phyloP scores from a whole-genome alignment of 495 filamentous ascomycete genomes.

The Penicillium robsamsonii region DNA sequence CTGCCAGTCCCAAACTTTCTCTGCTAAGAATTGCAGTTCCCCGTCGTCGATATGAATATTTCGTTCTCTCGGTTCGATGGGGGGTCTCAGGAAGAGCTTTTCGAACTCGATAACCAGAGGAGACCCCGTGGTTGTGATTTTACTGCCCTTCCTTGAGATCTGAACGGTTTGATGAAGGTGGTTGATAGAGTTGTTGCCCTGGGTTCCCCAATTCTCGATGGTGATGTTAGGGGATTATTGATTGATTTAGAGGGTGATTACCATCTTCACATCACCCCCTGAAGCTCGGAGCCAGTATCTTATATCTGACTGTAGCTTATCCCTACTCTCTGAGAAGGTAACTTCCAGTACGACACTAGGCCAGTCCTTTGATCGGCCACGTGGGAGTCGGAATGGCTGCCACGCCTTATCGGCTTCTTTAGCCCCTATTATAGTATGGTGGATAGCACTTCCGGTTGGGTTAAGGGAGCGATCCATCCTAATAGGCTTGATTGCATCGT shows the following conservation, averaged over 20 bases:
- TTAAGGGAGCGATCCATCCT: background rate
- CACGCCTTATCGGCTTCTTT: background rate
- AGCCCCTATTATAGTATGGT: background rate
- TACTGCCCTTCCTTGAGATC: background rate
- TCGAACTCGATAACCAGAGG: conserved; percentile 2
- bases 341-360: conserved; percentile 1
- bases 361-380: background rate
- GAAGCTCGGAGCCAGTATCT: background rate
- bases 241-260: background rate
- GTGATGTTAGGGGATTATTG: background rate
- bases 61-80: conserved; percentile 1
- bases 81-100: conserved; percentile 1
- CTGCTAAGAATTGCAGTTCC: background rate
- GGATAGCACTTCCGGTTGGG: background rate
- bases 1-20: background rate
- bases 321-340: background rate
- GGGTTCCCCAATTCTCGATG: background rate
- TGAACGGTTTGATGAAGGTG: background rate
- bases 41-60: background rate
- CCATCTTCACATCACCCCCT: background rate
- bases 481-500: conserved; percentile 1
- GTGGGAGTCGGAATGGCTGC: background rate
- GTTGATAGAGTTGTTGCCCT: background rate
- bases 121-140: background rate
- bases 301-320: background rate